phyloP scores from a whole-genome alignment of 345 rosid species.

The Salix arbutifolia region DNA sequence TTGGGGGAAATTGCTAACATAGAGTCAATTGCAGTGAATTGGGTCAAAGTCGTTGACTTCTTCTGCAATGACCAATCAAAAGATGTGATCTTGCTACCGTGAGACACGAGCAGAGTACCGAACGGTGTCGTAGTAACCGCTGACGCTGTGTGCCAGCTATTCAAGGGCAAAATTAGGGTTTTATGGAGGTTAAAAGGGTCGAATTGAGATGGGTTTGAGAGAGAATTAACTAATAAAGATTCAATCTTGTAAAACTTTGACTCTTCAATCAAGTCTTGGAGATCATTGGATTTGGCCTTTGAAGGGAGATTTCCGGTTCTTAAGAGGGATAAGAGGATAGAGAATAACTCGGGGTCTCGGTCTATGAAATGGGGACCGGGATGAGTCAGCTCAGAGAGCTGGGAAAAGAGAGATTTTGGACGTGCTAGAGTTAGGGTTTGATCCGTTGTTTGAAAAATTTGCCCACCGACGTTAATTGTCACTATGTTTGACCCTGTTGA shows the following conservation, averaged over 20 bases:
- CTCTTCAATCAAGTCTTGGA: slow-evolving; percentile 73
- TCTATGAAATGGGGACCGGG: slow-evolving; percentile 52
- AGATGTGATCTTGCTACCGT: slow-evolving; percentile 86
- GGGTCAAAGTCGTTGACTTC: slow-evolving; percentile 68
- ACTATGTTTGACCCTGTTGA: slow-evolving; percentile 7
- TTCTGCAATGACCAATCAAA: slow-evolving; percentile 79
- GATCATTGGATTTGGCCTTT: slow-evolving; percentile 52
- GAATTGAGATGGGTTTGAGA: slow-evolving; percentile 62
- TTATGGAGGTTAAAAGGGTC: slow-evolving; percentile 72
- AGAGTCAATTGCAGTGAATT: slow-evolving; percentile 83
- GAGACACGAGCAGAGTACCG: slow-evolving; percentile 73
- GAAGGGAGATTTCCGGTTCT: slow-evolving; percentile 80
- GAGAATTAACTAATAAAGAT: slow-evolving; percentile 46
- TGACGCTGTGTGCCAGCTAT: slow-evolving; percentile 73
- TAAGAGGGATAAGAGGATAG: slow-evolving; percentile 66
- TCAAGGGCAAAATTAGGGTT: slow-evolving; percentile 45
- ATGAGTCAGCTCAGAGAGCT: slow-evolving; percentile 42
- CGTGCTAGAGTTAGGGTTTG: slow-evolving; percentile 69
- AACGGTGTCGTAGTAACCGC: slow-evolving; percentile 48
- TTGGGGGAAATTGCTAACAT: slow-evolving; percentile 55
- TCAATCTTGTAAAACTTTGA: slow-evolving; percentile 68
- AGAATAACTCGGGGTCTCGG: slow-evolving; percentile 81
- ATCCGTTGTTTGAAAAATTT: slow-evolving; percentile 73
- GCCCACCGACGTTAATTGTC: slow-evolving; percentile 72
- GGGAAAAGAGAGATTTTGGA: slow-evolving; percentile 53